A percentile compares a stretch with the other conserved stretches of the same genome.
Evolutionary conservation across 176 grass and related monocot genomes (phyloP).

Genomic region (Alloteropsis semialata): DNA sequence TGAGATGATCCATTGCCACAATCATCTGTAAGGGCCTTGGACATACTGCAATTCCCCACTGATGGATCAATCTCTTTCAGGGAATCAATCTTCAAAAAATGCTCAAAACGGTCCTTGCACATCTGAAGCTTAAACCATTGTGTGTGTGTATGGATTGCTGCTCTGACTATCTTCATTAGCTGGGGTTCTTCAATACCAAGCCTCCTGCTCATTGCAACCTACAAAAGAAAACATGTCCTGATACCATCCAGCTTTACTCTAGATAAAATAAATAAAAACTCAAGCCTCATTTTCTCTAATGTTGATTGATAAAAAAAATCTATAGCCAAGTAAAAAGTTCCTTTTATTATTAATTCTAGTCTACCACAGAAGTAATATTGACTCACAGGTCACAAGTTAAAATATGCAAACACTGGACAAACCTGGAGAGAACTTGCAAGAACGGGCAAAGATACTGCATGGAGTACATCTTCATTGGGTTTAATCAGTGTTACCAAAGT

Average conservation of each 20-base stretch:
- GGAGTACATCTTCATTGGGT: constrained; percentile 66
- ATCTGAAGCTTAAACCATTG: constrained; percentile 99
- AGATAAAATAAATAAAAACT: neutral
- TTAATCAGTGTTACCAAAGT: constrained; percentile 76
- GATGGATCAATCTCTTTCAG: constrained; percentile 71
- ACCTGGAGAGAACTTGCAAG: constrained; percentile 96
- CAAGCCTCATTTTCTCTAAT: neutral
- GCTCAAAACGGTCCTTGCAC: constrained; percentile 96
- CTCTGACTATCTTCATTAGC: constrained; percentile 90
- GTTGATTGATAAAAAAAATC: neutral
- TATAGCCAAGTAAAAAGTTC: neutral
- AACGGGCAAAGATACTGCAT: constrained; percentile 63
- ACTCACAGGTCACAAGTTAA: neutral
- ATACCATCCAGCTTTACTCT: constrained; percentile 6
- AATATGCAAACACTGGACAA: constrained; percentile 8
- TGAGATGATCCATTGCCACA: constrained; percentile 88
- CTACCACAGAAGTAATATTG: constrained; percentile 14
- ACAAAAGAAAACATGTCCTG: constrained; percentile 28
- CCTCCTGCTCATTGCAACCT: constrained; percentile 94
- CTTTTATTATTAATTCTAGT: neutral
- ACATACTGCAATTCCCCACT: constrained; percentile 24
- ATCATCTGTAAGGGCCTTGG: constrained; percentile 53
- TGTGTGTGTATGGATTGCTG: constrained; percentile 79
- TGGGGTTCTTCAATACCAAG: constrained; percentile 97
- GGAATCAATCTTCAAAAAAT: constrained; percentile 88